Conservation (phyloP, 371 early-diverging fungal species). For the Chytridium lagenaria region DNA sequence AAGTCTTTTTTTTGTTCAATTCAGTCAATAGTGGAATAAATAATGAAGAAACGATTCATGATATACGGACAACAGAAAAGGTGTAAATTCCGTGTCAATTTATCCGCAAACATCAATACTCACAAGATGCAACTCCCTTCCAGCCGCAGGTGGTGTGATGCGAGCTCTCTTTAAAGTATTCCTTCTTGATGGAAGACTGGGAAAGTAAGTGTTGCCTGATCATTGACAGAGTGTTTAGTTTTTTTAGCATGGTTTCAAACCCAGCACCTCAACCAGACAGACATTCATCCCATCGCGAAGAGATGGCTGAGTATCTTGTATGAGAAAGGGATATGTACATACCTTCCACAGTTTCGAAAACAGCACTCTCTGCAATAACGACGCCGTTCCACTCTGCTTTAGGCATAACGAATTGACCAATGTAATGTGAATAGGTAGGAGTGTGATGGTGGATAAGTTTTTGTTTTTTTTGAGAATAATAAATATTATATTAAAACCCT, state of each 20-base stretch:
- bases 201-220: slow-evolving; percentile 41
- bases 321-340: background rate
- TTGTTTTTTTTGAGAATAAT: too few relatives aligned
- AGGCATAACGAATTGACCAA: slow-evolving; percentile 27
- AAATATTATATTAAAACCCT: too few relatives aligned
- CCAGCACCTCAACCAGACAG: slow-evolving; percentile 21
- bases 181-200: slow-evolving; percentile 41
- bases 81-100: too few relatives aligned
- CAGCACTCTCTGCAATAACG: slow-evolving; percentile 47
- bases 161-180: slow-evolving; percentile 42
- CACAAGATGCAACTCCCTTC: slow-evolving; percentile 42
- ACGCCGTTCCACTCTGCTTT: slow-evolving; percentile 45
- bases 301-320: too few relatives aligned
- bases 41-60: background rate
- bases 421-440: background rate
- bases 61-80: background rate
- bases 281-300: too few relatives aligned
- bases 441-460: background rate
- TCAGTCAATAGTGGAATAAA: slow-evolving; percentile 8
- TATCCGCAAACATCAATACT: background rate
- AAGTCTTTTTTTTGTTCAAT: slow-evolving; percentile 31
- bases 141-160: slow-evolving; percentile 45
- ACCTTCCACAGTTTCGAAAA: slow-evolving; percentile 48
- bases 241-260: background rate
- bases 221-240: background rate